Evolutionary conservation across 208 protist species (phyloP).

Genomic region (Trypanosoma scelopori): DNA sequence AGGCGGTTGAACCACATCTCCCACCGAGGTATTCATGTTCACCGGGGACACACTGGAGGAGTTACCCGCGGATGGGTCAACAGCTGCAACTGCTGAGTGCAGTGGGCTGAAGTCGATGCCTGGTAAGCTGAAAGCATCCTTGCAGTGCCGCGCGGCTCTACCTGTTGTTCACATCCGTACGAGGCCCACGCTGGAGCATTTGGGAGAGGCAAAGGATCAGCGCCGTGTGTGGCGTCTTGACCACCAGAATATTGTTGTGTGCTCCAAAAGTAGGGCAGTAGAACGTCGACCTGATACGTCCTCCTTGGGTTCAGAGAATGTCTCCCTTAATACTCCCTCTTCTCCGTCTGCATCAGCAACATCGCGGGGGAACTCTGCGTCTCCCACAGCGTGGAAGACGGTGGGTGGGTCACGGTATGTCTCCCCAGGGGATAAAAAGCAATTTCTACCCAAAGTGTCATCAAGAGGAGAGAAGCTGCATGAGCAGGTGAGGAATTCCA

Average conservation of each 20-base stretch:
- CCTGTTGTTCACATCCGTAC: slow-evolving; percentile 84
- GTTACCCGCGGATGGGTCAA: not conserved
- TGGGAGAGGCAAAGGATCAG: slow-evolving; percentile 59
- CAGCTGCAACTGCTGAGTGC: not conserved
- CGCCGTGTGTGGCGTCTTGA: slow-evolving; percentile 77
- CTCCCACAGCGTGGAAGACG: not conserved
- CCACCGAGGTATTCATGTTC: too few species aligned
- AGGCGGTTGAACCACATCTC: too few species aligned
- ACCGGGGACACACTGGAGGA: slow-evolving; percentile 3
- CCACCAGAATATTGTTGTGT: slow-evolving; percentile 79
- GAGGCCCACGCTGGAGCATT: slow-evolving; percentile 57
- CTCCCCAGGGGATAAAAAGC: not conserved
- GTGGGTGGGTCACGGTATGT: not conserved
- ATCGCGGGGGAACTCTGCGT: not conserved
- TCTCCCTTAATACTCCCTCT: not conserved
- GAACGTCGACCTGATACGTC: not conserved
- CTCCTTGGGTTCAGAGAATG: not conserved
- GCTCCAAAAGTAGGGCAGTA: not conserved
- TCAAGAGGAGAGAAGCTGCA: slow-evolving; percentile 20
- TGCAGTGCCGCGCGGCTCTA: not conserved
- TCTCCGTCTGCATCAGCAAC: not conserved
- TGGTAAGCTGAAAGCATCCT: not conserved
- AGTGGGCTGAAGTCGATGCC: not conserved
- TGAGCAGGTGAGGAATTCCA: not conserved
- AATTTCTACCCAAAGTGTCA: not conserved